Base-by-base conservation (phyloP, 1,284 basidiomycete genomes). In the Anthracocystis panici-leucophaei region DNA sequence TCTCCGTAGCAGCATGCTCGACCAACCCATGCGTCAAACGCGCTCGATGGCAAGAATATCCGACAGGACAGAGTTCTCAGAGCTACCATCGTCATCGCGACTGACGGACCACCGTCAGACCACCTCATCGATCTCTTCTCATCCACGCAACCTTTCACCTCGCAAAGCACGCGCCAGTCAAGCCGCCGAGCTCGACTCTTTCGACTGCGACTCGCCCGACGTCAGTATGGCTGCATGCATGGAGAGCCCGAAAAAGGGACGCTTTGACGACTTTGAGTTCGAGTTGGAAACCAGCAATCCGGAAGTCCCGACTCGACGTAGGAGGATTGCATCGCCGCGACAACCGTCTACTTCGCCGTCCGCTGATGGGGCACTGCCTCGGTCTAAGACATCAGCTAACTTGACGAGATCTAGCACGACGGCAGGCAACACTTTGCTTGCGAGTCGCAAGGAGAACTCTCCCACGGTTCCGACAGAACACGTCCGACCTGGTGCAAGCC, bases 211-310 rank as follows among this genome's bases (percentile, higher is more conserved):
- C 18, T 68, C 73, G 14, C 73, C 68, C 11, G 58, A 63, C 23
- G 48, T 54, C 20, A 63, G 66, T 46, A 57, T 64, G 45, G 57
- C 68, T 21, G 49, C 68, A 20, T 65, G 69, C 23, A 76, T 76
- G 73, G 68, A 71, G 20, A 71, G 68, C 42, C 73, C 73, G 8
- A 66, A 67, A 12, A 76, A 76, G 25, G 73, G 73, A 1, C 57
- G 65, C 16, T 68, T 76, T 29, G 73, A 65, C 27, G 73, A 76
- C 56, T 76, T 76, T 56, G 73, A 71, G 45, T 76, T 76, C 38
- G 73, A 76, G 44, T 51, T 76, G 27, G 73, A 76, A 27, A 57
- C 63, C 57, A 66, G 57, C 50, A 55, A 48, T 11, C 21, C 57
- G 10, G 66, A 75, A 23, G 46, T 65, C 2, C 72, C 72, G 1